phyloP scores from a whole-genome alignment of 1,139 yeast species.

The Sugiyamaella grinbergsii region DNA sequence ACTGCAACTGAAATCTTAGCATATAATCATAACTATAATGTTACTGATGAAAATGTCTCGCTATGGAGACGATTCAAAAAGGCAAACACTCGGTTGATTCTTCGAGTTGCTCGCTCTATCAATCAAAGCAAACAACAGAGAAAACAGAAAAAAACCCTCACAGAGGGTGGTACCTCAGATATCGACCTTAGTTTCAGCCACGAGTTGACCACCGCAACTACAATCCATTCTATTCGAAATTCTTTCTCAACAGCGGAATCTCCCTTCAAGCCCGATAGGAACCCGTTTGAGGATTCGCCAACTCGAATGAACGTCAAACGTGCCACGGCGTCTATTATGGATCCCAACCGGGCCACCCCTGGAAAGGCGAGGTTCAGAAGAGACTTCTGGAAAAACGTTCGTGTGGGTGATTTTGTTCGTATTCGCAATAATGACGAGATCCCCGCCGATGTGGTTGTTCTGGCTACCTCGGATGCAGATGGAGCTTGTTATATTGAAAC shows the following conservation, averaged over 20 bases:
- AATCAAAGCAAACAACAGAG: slow-evolving; percentile 18
- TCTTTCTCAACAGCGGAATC: slow-evolving; percentile 18
- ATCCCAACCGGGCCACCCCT: slow-evolving; percentile 38
- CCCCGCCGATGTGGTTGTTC: slow-evolving; percentile 83
- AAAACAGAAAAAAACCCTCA: slow-evolving; percentile 22
- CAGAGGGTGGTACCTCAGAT: neutral
- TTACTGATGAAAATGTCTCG: slow-evolving; percentile 64
- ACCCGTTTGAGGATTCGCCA: slow-evolving; percentile 19
- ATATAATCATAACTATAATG: slow-evolving; percentile 75
- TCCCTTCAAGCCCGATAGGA: neutral
- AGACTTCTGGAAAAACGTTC: slow-evolving; percentile 83
- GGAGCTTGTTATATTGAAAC: slow-evolving; percentile 94
- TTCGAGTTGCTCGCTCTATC: slow-evolving; percentile 33
- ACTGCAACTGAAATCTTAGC: slow-evolving; percentile 75
- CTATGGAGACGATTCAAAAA: slow-evolving; percentile 69
- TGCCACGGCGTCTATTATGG: slow-evolving; percentile 34
- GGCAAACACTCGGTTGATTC: slow-evolving; percentile 43
- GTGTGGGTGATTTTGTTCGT: slow-evolving; percentile 87
- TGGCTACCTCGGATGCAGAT: slow-evolving; percentile 83
- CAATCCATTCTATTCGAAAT: slow-evolving; percentile 33
- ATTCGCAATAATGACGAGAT: slow-evolving; percentile 85
- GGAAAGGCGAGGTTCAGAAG: slow-evolving; percentile 59
- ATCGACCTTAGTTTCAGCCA: slow-evolving; percentile 21
- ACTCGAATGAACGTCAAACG: slow-evolving; percentile 1
- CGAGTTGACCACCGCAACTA: slow-evolving; percentile 28